Evolutionary conservation across 352 stramenopile species (phyloP).

Genomic region (Phytophthora pistaciae): DNA sequence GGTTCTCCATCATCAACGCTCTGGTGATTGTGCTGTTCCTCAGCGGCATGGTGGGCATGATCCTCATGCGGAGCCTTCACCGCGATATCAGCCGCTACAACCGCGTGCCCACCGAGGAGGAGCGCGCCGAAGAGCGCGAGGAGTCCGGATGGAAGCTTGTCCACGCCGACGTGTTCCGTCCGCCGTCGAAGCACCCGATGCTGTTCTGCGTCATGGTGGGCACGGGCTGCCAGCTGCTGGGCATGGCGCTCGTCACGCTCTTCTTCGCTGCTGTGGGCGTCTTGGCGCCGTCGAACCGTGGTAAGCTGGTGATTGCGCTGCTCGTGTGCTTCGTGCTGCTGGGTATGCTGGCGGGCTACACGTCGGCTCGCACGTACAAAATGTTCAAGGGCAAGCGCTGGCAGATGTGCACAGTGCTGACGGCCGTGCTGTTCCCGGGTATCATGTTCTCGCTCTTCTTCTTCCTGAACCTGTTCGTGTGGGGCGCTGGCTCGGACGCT

Average conservation of each 20-base stretch:
- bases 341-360: conserved; percentile 96
- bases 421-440: conserved; percentile 97
- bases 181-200: conserved; percentile 95
- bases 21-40: conserved; percentile 99
- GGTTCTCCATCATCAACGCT: conserved; percentile 99
- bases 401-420: conserved; percentile 97
- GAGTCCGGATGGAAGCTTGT: conserved; percentile 99
- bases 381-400: conserved; percentile 99
- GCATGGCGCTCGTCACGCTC: conserved; percentile 97
- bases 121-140: conserved; percentile 98
- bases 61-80: conserved; percentile 98
- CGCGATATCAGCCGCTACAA: conserved; percentile 99
- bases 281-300: conserved; percentile 97
- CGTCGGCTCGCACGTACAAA: conserved; percentile 98
- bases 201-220: conserved; percentile 98
- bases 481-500: conserved; percentile 92
- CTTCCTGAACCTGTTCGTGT: conserved; percentile 97
- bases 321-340: conserved; percentile 98
- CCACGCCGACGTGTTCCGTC: conserved; percentile 99
- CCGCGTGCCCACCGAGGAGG: conserved; percentile 95
- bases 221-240: conserved; percentile 97
- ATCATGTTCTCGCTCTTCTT: conserved; percentile 98
- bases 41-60: conserved; percentile 99
- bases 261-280: conserved; percentile 98
- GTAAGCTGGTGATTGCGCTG: conserved; percentile 98